These are phyloP conservation scores for Tephrocybe sp. DNA, from an alignment of 768 basidiomycete species.

Conservation along the genomic window DNA sequence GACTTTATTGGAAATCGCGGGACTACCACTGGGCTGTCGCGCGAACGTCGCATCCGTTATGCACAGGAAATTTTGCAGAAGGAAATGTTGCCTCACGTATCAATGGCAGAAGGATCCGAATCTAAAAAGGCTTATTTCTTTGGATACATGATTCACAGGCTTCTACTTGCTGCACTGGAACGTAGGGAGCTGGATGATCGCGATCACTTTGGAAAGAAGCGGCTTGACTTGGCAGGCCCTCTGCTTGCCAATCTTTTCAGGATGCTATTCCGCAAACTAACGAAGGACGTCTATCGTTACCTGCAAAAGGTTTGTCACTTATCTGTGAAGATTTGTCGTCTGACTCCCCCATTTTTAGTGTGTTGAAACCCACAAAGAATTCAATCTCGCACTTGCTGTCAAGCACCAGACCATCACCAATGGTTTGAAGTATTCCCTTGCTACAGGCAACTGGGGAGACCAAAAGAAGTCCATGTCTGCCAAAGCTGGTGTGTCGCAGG, in stretches of 20 bases:
- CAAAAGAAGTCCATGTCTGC: constrained; percentile 98
- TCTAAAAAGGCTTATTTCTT: constrained; percentile 99
- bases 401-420: constrained; percentile 98
- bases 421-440: constrained; percentile 95
- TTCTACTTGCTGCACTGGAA: constrained; percentile 91
- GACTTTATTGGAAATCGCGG: constrained; percentile 99
- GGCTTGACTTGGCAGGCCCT: constrained; percentile 94
- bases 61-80: constrained; percentile 98
- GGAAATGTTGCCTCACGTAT: constrained; percentile 97
- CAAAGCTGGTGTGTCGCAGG: constrained; percentile 98
- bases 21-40: constrained; percentile 87
- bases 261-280: constrained; percentile 95
- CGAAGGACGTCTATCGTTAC: constrained; percentile 95
- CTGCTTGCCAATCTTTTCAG: constrained; percentile 96
- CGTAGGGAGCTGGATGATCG: constrained; percentile 96
- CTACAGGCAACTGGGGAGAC: constrained; percentile 99
- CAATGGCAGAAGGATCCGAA: constrained; percentile 93
- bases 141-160: constrained; percentile 98
- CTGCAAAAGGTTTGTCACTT: constrained; percentile 78
- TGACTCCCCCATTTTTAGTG: constrained; percentile 54
- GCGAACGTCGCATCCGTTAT: constrained; percentile 91
- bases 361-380: constrained; percentile 94
- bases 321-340: constrained; percentile 5
- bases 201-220: constrained; percentile 99
- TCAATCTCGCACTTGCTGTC: constrained; percentile 87